phyloP scores from a whole-genome alignment of 2,329 filamentous ascomycete genomes.

The Aciculosporium take region DNA sequence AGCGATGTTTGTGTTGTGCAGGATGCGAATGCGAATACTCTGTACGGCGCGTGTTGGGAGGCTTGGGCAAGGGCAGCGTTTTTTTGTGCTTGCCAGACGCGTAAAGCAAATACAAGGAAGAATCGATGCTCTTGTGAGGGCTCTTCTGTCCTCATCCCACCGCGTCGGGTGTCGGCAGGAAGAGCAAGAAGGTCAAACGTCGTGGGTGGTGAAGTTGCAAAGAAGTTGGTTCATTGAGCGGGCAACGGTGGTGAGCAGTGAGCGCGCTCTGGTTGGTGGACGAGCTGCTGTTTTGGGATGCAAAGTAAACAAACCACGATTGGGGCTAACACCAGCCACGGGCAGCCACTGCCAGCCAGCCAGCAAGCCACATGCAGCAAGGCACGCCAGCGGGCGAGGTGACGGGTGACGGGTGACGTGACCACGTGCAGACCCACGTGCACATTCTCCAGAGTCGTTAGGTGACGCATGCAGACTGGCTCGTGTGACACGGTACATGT shows the following conservation, averaged over 20 bases:
- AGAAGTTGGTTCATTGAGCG: not conserved
- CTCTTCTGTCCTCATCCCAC: not conserved
- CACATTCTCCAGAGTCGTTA: no score
- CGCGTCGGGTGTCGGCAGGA: no score
- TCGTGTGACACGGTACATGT: not conserved
- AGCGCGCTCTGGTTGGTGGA: constrained; percentile 8
- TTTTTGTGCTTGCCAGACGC: not conserved
- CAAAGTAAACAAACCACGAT: constrained; percentile 21
- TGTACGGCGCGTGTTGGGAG: not conserved
- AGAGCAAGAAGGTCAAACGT: no score
- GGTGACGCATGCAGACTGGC: no score
- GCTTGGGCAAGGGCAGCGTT: not conserved
- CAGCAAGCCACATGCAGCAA: no score
- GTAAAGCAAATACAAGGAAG: constrained; percentile 1
- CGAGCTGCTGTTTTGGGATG: constrained; percentile 16
- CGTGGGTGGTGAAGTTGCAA: no score
- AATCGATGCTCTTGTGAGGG: constrained; percentile 1
- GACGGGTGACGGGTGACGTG: no score
- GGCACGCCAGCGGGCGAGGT: no score
- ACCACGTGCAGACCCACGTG: no score
- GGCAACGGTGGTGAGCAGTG: no score
- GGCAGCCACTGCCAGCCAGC: no score
- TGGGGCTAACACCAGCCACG: no score
- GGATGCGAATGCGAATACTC: constrained; percentile 3
- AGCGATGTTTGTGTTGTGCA: constrained; percentile 9